A percentile compares a stretch with the other conserved stretches of the same genome.
Evolutionary conservation across 2,329 filamentous ascomycete genomes (phyloP).

Genomic region (Cordyceps militaris): DNA sequence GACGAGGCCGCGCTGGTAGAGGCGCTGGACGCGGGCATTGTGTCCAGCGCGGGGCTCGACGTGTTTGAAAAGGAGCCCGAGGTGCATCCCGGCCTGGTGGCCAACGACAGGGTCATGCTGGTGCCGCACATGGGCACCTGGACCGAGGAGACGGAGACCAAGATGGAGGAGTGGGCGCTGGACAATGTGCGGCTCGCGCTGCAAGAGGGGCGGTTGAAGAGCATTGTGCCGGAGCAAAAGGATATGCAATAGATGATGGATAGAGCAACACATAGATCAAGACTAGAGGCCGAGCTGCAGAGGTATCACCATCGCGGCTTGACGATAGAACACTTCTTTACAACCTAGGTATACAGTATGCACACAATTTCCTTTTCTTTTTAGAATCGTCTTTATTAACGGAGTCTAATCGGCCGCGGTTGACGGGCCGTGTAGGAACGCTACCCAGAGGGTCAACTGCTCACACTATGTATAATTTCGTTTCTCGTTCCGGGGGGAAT

Average conservation of each 20-base stretch:
- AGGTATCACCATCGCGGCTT: too few relatives aligned
- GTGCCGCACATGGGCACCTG: constrained; percentile 84
- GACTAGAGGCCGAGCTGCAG: background rate
- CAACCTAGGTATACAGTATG: background rate
- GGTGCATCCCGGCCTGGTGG: constrained; percentile 64
- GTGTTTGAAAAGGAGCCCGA: constrained; percentile 78
- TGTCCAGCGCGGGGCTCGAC: constrained; percentile 67
- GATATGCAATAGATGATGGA: constrained; percentile 11
- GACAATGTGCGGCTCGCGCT: constrained; percentile 60
- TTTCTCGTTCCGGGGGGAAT: constrained; percentile 26
- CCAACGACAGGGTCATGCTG: constrained; percentile 65
- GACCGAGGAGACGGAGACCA: constrained; percentile 57
- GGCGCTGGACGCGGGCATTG: constrained; percentile 62
- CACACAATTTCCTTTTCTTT: background rate
- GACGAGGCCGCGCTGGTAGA: constrained; percentile 73
- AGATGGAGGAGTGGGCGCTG: constrained; percentile 72
- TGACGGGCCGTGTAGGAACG: constrained; percentile 31
- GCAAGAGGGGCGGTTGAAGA: constrained; percentile 54
- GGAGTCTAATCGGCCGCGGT: constrained; percentile 33
- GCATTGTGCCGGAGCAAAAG: constrained; percentile 65
- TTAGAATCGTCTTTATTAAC: constrained; percentile 17
- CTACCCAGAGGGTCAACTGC: background rate
- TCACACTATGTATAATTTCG: constrained; percentile 16
- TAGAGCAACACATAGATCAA: background rate
- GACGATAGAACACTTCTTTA: background rate